Evolutionary conservation across 139 green algal species (phyloP), one percentile per base, ranked within the genome.

Genomic region (Pseudopediastrum boryanum): DNA sequence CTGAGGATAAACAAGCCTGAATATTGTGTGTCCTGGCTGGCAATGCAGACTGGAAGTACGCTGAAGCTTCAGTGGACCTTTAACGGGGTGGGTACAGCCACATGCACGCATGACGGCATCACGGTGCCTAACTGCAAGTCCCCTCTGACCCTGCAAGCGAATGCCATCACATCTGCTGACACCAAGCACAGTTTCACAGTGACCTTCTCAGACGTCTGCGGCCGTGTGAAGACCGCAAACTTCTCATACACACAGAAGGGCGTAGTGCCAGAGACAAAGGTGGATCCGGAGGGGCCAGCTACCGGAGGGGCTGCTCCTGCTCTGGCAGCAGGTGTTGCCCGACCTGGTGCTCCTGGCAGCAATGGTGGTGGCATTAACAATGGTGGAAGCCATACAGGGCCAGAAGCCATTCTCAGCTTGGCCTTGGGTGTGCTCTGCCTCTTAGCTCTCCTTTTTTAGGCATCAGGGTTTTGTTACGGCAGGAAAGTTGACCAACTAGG

Each of bases 191-290:
- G 25, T 8, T 58, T 79, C 38, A 10, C 27, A 10, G 56, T 71
- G 9, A 41, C 27, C 16, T 71, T 79, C 41, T 46, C 54, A 12
- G 72, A 79, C 27, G 72, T 79, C 21, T 79, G 72, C 59, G 72
- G 72, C 59, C 33, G 61, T 13, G 35, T 6, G 29, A 79, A 79
- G 58, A 38, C 59, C 23, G 72, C 72, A 8, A 38, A 50, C 2
- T 79, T 42, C 72, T 35, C 3, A 8, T 79, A 79, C 72, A 71
- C 72, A 4, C 19, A 33, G 35, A 27, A 69, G 31, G 59, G 59
- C 9, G 72, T 71, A 19, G 38, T 12, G 12, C 33, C 69, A 33
- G 9, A 66, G 33, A 77, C 35, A 48, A 65, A 77, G 48, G 5
- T 65, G 35, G 69, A 77, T 31, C 38, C 42, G 65, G 5, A 46